Evolutionary conservation across 2,329 filamentous ascomycete species (phyloP).

Genomic region (Teratosphaeria epicoccoides): DNA sequence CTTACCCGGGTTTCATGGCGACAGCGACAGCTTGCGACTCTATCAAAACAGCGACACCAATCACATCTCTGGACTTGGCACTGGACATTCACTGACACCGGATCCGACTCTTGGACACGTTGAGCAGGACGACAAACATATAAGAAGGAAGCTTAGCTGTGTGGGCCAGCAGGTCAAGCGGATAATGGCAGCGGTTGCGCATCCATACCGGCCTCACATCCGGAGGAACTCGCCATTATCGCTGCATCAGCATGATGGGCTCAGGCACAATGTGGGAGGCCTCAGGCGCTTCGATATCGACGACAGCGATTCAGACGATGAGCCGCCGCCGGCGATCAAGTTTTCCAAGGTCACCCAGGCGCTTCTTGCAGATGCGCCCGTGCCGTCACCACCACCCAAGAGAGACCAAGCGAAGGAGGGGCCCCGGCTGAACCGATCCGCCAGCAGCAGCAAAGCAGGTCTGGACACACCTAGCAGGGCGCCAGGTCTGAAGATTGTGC

Average conservation of each 20-base stretch:
- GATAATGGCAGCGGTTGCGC: constrained; percentile 26
- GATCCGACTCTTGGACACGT: constrained; percentile 7
- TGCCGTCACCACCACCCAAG: constrained; percentile 45
- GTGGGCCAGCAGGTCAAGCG: constrained; percentile 12
- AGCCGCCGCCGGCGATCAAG: constrained; percentile 80
- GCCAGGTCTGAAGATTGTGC: constrained; percentile 26
- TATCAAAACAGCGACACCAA: constrained; percentile 6
- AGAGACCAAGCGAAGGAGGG: constrained; percentile 30
- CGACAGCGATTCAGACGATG: constrained; percentile 82
- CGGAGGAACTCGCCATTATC: constrained; percentile 39
- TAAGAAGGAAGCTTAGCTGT: constrained; percentile 1
- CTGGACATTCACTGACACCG: constrained; percentile 10
- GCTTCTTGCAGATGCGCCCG: constrained; percentile 53
- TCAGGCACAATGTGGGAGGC: constrained; percentile 35
- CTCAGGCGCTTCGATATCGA: constrained; percentile 48
- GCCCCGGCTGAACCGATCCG: constrained; percentile 19
- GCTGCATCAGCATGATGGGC: constrained; percentile 28
- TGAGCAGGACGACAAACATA: not conserved
- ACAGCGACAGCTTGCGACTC: constrained; percentile 13
- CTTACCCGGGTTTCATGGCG: constrained; percentile 20
- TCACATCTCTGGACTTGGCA: not conserved
- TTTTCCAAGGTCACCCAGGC: constrained; percentile 88
- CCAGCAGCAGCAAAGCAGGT: constrained; percentile 17
- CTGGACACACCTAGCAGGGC: constrained; percentile 27
- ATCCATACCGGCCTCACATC: constrained; percentile 22